Conservation (phyloP, 257 asterid species). For the Voacanga thouarsii region DNA sequence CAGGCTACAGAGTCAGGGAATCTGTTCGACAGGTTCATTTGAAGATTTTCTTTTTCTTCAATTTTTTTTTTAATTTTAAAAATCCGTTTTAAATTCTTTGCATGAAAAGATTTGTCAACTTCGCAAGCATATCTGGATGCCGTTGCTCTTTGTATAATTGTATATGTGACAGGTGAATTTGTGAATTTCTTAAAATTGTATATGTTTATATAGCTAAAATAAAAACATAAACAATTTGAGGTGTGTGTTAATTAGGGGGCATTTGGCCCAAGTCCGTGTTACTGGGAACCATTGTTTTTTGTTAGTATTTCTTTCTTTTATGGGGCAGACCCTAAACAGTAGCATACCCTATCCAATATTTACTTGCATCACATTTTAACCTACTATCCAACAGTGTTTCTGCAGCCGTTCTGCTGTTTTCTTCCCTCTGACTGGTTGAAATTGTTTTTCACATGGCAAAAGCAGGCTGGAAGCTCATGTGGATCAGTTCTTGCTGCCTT, state of each 20-base stretch:
- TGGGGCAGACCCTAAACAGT: not conserved
- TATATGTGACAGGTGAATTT: not conserved
- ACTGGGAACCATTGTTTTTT: not conserved
- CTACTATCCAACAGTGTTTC: not conserved
- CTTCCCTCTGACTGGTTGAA: not conserved
- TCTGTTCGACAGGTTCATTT: not conserved
- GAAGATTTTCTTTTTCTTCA: not conserved
- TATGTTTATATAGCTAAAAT: not conserved
- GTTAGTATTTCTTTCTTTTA: not conserved
- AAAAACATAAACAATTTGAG: not conserved
- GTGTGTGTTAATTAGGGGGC: not conserved
- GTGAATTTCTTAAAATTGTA: not conserved
- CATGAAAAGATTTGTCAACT: not conserved
- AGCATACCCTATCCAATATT: not conserved
- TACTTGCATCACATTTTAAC: not conserved
- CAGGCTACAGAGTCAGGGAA: not conserved
- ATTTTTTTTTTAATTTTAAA: no score
- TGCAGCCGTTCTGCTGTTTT: not conserved
- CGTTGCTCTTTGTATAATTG: not conserved
- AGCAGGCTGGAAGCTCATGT: not conserved
- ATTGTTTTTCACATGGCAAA: not conserved
- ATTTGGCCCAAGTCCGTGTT: not conserved
- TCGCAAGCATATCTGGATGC: no score
- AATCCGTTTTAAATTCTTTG: not conserved
- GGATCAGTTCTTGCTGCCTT: not conserved